phyloP scores from a whole-genome alignment of 768 basidiomycete genomes.

The Cystobasidium onofrii region DNA sequence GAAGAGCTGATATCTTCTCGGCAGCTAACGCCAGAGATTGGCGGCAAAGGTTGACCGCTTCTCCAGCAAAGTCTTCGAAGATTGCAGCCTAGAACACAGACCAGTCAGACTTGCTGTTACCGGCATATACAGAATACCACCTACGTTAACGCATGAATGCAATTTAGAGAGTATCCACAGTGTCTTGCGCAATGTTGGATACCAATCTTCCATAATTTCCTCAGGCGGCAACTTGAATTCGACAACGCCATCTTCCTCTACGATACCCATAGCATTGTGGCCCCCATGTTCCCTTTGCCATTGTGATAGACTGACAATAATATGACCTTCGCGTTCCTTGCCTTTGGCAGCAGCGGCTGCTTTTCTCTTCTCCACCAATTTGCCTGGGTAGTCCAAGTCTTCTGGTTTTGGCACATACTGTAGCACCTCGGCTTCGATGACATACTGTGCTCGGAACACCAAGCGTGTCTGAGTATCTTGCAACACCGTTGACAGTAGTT shows the following conservation, averaged over 20 bases:
- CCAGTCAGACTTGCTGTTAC: not conserved
- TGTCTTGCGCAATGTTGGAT: slow-evolving; percentile 75
- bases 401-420: slow-evolving; percentile 67
- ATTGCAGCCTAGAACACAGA: slow-evolving; percentile 62
- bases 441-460: slow-evolving; percentile 89
- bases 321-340: not conserved
- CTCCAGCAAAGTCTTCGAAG: slow-evolving; percentile 92
- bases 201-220: slow-evolving; percentile 78
- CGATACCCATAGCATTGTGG: slow-evolving; percentile 16
- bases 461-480: slow-evolving; percentile 93
- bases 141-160: slow-evolving; percentile 82
- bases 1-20: slow-evolving; percentile 53
- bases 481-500: slow-evolving; percentile 75
- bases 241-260: slow-evolving; percentile 15
- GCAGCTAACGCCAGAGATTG: slow-evolving; percentile 69
- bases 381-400: slow-evolving; percentile 80
- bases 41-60: slow-evolving; percentile 73
- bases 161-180: slow-evolving; percentile 86
- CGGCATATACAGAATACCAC: slow-evolving; percentile 33
- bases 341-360: slow-evolving; percentile 1
- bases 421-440: slow-evolving; percentile 79
- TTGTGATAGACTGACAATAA: not conserved
- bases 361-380: slow-evolving; percentile 48
- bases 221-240: slow-evolving; percentile 63
- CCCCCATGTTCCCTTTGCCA: slow-evolving; percentile 22